Evolutionary conservation across 2,329 filamentous ascomycete genomes (phyloP).

Genomic region (Plectosphaerella plurivora): DNA sequence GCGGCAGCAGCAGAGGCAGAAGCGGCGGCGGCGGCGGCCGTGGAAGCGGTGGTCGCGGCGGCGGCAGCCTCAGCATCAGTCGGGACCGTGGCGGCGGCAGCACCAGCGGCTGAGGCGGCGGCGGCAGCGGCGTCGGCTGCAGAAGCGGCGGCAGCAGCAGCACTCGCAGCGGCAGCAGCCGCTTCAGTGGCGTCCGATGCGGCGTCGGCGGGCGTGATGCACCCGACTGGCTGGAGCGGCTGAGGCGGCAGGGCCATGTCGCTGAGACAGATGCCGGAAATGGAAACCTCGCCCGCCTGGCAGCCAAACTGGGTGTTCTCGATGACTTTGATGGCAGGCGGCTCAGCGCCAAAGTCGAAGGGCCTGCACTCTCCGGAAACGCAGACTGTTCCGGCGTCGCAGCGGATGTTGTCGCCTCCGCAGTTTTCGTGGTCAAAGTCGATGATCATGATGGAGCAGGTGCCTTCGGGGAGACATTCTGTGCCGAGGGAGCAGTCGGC

Average conservation of each 20-base stretch:
- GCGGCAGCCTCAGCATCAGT: too few relatives aligned
- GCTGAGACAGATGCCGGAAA: neutral
- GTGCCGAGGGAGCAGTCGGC: neutral
- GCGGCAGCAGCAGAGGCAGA: too few relatives aligned
- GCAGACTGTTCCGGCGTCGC: neutral
- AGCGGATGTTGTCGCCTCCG: neutral
- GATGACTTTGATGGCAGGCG: neutral
- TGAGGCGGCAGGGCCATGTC: neutral
- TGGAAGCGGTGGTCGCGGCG: too few relatives aligned
- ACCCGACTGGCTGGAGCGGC: too few relatives aligned
- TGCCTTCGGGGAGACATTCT: neutral
- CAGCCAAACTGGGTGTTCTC: neutral
- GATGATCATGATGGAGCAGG: neutral
- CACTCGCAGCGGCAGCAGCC: too few relatives aligned
- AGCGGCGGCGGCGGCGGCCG: too few relatives aligned
- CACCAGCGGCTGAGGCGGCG: too few relatives aligned
- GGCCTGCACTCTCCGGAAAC: neutral
- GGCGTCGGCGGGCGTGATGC: too few relatives aligned
- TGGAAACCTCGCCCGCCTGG: neutral
- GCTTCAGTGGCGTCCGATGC: too few relatives aligned
- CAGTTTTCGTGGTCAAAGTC: neutral
- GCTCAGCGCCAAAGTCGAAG: neutral
- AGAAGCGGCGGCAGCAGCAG: too few relatives aligned
- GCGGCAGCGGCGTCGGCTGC: too few relatives aligned
- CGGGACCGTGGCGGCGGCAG: too few relatives aligned